Evolutionary conservation across 495 filamentous ascomycete genomes (phyloP), one percentile per base, ranked within the genome.

Genomic region (Filosporella fistucella): DNA sequence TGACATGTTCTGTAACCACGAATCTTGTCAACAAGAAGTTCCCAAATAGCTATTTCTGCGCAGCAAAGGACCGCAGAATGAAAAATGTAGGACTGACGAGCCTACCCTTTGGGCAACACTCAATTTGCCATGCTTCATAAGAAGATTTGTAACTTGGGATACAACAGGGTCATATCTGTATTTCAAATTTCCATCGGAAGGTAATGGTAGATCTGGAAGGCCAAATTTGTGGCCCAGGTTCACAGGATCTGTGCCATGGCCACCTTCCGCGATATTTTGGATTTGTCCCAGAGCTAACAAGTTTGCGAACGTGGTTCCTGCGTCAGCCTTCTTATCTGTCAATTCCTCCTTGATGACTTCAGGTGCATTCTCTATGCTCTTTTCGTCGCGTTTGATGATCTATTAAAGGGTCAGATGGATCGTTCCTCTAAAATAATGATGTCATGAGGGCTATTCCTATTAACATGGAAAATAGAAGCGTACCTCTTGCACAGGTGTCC

Each of bases 81-180:
- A 38, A 49, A 42, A 32, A 52, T 51, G 22, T 25, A 18, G 49
- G 42, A 52, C 12, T 58, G 54, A 56, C 42, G 44, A 52, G 57
- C 77, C 36, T 76, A 95, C 89, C 76, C 82, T 81, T 63, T 96
- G 86, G 17, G 89, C 90, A 65, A 74, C 71, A 57, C 80, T 78
- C 58, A 90, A 71, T 67, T 96, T 95, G 38, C 93, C 93, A 67
- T 95, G 76, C 51, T 71, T 68, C 91, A 97, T 98, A 43, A 98
- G 52, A 44, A 95, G 75, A 65, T 89, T 90, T 14, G 88, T 95
- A 54, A 96, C 72, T 69, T 95, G 93, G 35, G 82, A 69, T 25
- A 97, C 68, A 18, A 96, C 64, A 2, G 86, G 75, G 57, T 94
- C 84, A 61, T 96, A 94, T 45, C 93, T 78, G 49, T 86, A 64